Conservation (phyloP, 495 filamentous ascomycete genomes). For the Trichoderma orchidacearum region DNA sequence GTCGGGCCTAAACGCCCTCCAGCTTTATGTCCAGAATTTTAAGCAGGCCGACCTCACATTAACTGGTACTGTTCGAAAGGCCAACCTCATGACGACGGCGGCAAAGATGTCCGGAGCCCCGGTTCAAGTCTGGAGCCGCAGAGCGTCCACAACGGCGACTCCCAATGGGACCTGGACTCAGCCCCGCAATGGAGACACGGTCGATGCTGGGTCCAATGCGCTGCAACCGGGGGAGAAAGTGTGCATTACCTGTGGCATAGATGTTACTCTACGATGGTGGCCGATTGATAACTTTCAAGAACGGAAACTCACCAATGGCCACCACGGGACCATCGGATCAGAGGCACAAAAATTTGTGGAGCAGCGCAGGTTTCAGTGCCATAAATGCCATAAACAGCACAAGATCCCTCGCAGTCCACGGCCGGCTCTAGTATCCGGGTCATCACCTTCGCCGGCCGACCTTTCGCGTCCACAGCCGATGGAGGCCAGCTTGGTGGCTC, state of each 20-base stretch:
- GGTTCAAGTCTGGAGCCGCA: slow-evolving; percentile 16
- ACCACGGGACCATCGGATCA: slow-evolving; percentile 20
- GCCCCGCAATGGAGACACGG: slow-evolving; percentile 5
- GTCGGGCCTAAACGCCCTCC: slow-evolving; percentile 55
- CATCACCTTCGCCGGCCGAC: slow-evolving; percentile 18
- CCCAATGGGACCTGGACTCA: neutral
- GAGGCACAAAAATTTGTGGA: slow-evolving; percentile 33
- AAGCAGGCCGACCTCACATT: slow-evolving; percentile 87
- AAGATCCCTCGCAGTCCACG: slow-evolving; percentile 15
- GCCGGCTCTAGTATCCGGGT: slow-evolving; percentile 16
- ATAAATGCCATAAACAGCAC: slow-evolving; percentile 37
- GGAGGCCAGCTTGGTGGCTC: neutral
- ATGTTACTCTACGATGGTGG: slow-evolving; percentile 51
- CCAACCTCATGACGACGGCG: slow-evolving; percentile 33
- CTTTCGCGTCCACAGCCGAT: slow-evolving; percentile 16
- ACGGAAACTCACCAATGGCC: slow-evolving; percentile 22
- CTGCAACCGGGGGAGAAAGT: slow-evolving; percentile 25
- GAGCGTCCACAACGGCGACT: slow-evolving; percentile 20
- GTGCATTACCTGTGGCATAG: slow-evolving; percentile 43
- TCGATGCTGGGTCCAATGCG: slow-evolving; percentile 5
- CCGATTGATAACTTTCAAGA: slow-evolving; percentile 26
- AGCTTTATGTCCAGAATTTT: slow-evolving; percentile 73
- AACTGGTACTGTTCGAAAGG: slow-evolving; percentile 85
- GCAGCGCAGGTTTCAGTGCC: slow-evolving; percentile 39
- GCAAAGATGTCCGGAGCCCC: slow-evolving; percentile 22